Percentiles rank a stretch among this genome's conserved stretches.
Conservation (phyloP, 164 flowering plant species). For the Tinospora cordifolia region DNA sequence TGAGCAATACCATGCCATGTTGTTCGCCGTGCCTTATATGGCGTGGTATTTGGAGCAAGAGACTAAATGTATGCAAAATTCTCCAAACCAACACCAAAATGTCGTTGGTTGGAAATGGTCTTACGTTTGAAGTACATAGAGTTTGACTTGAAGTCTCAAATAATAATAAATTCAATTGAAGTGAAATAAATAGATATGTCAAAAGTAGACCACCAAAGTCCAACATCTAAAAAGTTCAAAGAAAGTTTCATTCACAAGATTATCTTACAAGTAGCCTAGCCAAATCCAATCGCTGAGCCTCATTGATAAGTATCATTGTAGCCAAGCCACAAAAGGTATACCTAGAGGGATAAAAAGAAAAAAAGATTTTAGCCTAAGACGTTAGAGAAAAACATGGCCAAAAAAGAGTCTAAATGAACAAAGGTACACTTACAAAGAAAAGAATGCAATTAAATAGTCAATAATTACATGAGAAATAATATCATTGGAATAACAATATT, state of each 20-base stretch:
- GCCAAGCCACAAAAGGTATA: slow-evolving; percentile 96
- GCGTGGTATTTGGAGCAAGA: too few relatives aligned
- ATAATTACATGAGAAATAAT: neutral
- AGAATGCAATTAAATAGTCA: neutral
- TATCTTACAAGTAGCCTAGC: slow-evolving; percentile 60
- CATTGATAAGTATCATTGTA: slow-evolving; percentile 72
- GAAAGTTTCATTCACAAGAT: slow-evolving; percentile 1
- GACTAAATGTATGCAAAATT: too few relatives aligned
- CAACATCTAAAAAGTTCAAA: neutral
- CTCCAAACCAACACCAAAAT: too few relatives aligned
- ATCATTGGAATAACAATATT: neutral
- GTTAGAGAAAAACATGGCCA: neutral
- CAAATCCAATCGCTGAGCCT: slow-evolving; percentile 73
- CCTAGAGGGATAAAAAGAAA: slow-evolving; percentile 34
- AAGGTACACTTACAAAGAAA: neutral
- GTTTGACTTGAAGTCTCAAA: neutral
- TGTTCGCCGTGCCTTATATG: too few relatives aligned
- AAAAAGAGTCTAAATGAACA: neutral
- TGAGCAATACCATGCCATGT: too few relatives aligned
- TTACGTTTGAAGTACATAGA: neutral
- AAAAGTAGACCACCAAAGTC: slow-evolving; percentile 33
- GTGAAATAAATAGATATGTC: slow-evolving; percentile 25
- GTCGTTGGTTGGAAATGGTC: too few relatives aligned
- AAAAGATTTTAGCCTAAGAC: neutral
- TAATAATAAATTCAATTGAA: neutral